phyloP scores from a whole-genome alignment of 768 basidiomycete species.

The Xanthoconium purpureum region DNA sequence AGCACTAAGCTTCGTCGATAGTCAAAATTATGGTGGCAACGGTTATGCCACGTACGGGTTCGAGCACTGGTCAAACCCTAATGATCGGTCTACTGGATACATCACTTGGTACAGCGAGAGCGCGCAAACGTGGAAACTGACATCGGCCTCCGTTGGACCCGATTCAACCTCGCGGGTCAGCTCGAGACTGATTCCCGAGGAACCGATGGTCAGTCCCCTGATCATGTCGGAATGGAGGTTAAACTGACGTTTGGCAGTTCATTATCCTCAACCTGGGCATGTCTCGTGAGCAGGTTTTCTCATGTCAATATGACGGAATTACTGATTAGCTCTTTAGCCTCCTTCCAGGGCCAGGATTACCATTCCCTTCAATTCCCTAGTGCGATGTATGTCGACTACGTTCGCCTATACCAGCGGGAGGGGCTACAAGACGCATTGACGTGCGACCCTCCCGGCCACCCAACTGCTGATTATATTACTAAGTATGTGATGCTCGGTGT shows the following conservation, averaged over 20 bases:
- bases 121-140: conserved; percentile 67
- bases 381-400: conserved; percentile 83
- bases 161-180: conserved; percentile 57
- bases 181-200: conserved; percentile 73
- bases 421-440: conserved; percentile 67
- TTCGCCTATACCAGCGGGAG: conserved; percentile 81
- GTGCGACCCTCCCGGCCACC: conserved; percentile 75
- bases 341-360: conserved; percentile 52
- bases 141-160: conserved; percentile 62
- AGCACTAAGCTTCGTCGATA: conserved; percentile 55
- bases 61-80: conserved; percentile 81
- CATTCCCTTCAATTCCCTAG: conserved; percentile 64
- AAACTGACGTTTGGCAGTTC: conserved; percentile 45
- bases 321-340: conserved; percentile 34
- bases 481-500: conserved; percentile 38
- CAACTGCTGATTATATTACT: conserved; percentile 79
- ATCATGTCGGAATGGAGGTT: not conserved
- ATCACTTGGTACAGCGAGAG: conserved; percentile 81
- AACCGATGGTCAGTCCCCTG: conserved; percentile 76
- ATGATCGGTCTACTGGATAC: conserved; percentile 61
- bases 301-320: not conserved
- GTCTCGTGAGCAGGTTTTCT: conserved; percentile 43
- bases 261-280: conserved; percentile 85
- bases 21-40: conserved; percentile 52
- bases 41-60: conserved; percentile 64